phyloP scores from a whole-genome alignment of 768 basidiomycete genomes.

The Kwoniella heveanensis region DNA sequence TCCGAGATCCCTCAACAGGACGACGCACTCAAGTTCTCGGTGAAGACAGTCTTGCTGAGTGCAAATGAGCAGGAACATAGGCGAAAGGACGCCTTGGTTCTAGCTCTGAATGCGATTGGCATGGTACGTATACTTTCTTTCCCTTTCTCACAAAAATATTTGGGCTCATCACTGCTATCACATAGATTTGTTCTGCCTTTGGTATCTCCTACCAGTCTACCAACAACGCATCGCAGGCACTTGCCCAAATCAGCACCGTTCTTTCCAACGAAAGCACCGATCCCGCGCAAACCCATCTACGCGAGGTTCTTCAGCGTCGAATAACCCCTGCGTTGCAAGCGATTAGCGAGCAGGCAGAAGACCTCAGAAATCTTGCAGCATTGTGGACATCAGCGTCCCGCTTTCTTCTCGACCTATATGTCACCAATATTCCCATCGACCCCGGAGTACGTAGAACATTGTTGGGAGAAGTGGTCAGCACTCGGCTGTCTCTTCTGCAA shows the following conservation, averaged over 20 bases:
- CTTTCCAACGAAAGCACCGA: neutral
- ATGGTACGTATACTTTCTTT: slow-evolving; percentile 6
- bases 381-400: slow-evolving; percentile 68
- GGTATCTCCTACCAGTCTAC: neutral
- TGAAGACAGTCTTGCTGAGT: slow-evolving; percentile 21
- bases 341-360: neutral
- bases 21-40: slow-evolving; percentile 25
- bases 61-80: slow-evolving; percentile 10
- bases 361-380: slow-evolving; percentile 58
- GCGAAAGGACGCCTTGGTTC: slow-evolving; percentile 5
- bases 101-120: slow-evolving; percentile 11
- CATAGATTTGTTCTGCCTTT: slow-evolving; percentile 21
- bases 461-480: slow-evolving; percentile 24
- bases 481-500: slow-evolving; percentile 18
- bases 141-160: no score
- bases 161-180: no score
- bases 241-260: neutral
- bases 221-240: neutral
- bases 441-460: slow-evolving; percentile 64
- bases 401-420: slow-evolving; percentile 68
- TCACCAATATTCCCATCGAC: slow-evolving; percentile 84
- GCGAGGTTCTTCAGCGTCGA: slow-evolving; percentile 1
- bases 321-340: slow-evolving; percentile 6
- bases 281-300: neutral
- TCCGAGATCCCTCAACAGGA: slow-evolving; percentile 25